phyloP scores from a whole-genome alignment of 345 rosid genomes.

The Salix arbutifolia region DNA sequence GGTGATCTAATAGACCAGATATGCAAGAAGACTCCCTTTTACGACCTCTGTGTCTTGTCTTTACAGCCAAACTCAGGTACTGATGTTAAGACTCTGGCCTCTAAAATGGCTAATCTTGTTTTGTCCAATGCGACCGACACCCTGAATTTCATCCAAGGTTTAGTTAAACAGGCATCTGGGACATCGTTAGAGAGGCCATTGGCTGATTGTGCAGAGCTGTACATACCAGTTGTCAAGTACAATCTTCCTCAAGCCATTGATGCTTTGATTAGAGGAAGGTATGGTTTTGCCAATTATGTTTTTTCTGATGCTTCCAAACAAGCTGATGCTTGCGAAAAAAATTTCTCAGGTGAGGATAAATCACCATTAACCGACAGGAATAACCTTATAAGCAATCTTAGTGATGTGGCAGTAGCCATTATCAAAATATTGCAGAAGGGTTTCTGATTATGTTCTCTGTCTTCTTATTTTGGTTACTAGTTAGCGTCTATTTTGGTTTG shows the following conservation, averaged over 20 bases:
- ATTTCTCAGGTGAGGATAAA: conserved; percentile 33
- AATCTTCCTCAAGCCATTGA: conserved; percentile 80
- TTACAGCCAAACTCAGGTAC: conserved; percentile 30
- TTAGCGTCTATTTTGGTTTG: too few species aligned
- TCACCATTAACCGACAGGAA: conserved; percentile 52
- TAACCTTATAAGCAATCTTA: conserved; percentile 44
- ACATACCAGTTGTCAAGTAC: conserved; percentile 78
- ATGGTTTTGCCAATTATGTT: conserved; percentile 53
- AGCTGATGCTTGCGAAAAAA: conserved; percentile 58
- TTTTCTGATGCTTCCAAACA: conserved; percentile 57
- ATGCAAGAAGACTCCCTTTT: conserved; percentile 74
- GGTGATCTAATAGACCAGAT: conserved; percentile 44
- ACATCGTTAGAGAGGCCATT: conserved; percentile 55
- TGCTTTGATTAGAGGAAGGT: conserved; percentile 48
- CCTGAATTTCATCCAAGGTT: conserved; percentile 40
- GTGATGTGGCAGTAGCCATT: conserved; percentile 65
- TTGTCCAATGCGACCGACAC: conserved; percentile 58
- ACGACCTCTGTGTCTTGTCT: conserved; percentile 51
- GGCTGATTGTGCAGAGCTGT: conserved; percentile 75
- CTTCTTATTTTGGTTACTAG: background rate
- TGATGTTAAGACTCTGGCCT: conserved; percentile 44
- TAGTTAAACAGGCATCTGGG: conserved; percentile 40
- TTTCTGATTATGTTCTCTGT: background rate
- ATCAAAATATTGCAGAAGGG: conserved; percentile 38
- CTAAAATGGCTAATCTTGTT: conserved; percentile 37